Evolutionary conservation across 2,329 filamentous ascomycete species (phyloP), one percentile per base, ranked within the genome.

Genomic region (Phaeomoniella chlamydospora): DNA sequence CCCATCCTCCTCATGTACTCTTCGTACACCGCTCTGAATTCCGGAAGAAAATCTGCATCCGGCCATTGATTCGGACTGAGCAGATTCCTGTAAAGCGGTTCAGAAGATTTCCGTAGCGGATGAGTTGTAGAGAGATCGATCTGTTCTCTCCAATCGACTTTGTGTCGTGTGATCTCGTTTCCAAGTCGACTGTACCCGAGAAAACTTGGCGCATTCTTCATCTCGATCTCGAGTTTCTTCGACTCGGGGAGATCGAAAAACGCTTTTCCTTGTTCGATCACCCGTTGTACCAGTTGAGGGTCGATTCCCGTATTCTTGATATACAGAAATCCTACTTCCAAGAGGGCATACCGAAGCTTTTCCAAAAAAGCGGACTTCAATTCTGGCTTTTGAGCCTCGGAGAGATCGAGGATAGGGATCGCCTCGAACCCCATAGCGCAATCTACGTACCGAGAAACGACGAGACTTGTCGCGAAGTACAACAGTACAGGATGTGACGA

Each of bases 251-350:
- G 67, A 40, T 83, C 73, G 48, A 93, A 93, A 57, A 93, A 90
- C 0, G 60, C 64, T 37, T 72, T 73, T 31, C 80, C 82, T 49
- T 85, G 68, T 2, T 59, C 49, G 36, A 84, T 74, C 16, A 88
- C 81, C 41, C 68, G 57, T 15, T 70, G 50, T 46, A 81, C 74
- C 36, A 88, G 59, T 29, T 70, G 62, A 12, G 77, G 68, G 4
- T 78, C 65, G 35, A 88, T 75, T 15, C 79, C 80, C 2, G 82
- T 77, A 50, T 92, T 86, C 51, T 77, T 79, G 41, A 93, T 70
- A 50, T 93, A 93, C 15, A 92, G 56, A 50, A 93, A 93, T 2
- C 85, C 85, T n/a, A 92, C 81, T 53, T 88, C 80, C 48, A 93
- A 72, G 18, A 93, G 61, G 0, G 83, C 82, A 55, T 80, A 65